Evolutionary conservation across 805 yeast species (phyloP), one percentile per base, ranked within the genome.

Genomic region (Candida maltosa): DNA sequence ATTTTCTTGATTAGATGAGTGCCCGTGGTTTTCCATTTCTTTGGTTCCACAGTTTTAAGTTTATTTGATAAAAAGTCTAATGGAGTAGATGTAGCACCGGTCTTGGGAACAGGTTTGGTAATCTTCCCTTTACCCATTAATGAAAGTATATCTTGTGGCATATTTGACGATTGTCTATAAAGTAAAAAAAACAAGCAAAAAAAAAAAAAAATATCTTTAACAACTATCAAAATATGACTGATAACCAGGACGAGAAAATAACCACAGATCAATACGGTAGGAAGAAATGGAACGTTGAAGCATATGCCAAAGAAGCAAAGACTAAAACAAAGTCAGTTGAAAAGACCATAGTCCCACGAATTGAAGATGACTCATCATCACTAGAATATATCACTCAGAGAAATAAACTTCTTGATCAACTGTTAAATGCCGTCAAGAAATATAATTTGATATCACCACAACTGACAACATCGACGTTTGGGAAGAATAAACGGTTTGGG

Each of bases 211-310:
- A n/a, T n/a, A n/a, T n/a, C n/a, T n/a, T n/a, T n/a, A n/a, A n/a
- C n/a, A n/a, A n/a, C n/a, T n/a, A n/a, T n/a, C n/a, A n/a, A n/a
- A n/a, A n/a, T n/a, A n/a, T n/a, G n/a, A n/a, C n/a, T n/a, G n/a
- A n/a, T n/a, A n/a, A n/a, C n/a, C n/a, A n/a, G n/a, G 36, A 26
- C 6, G 29, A 31, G 16, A 62, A 59, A 40, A 41, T 46, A 8
- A 46, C 63, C n/a, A 48, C 49, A 2, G 73, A 67, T 41, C 73
- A 66, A 40, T 68, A 69, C 55, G 94, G 93, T 0, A 64, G 94
- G 39, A 68, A 79, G 40, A 74, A 80, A 1, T 85, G 94, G 94
- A 75, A 85, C 44, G 75, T 74, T 32, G 80, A 78, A 16, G 83
- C 76, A 21, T 83, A 80, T 46, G 79, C 73, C 1, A 48, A 65